Base-by-base conservation (phyloP, 495 filamentous ascomycete genomes). In the Thermothielavioides terrestris region DNA sequence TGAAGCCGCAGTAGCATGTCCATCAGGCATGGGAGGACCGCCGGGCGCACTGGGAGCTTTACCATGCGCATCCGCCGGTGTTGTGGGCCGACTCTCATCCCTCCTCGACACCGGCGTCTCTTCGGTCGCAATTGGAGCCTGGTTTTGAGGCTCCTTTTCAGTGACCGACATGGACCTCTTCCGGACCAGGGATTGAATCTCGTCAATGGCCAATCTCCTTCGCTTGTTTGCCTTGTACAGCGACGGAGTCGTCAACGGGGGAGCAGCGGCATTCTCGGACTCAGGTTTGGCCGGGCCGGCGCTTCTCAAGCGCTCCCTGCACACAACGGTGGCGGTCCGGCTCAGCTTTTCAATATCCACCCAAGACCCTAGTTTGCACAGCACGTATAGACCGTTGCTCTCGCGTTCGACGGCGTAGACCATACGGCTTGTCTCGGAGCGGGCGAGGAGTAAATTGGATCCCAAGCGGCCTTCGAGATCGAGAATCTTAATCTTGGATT, bases 321-420 rank as follows among this genome's bases (percentile, higher is more conserved):
- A 68, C 20, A 67, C 61, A 14, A 69, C 68, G 0, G 67, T 73
- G 27, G 75, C 71, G 6, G 59, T 50, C 27, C 63, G 49, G 49
- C 64, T 61, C 53, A 82, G 57, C 54, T 68, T 60, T 47, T 74
- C 65, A 25, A 80, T 54, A 50, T 76, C 76, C 14, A 89, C 77
- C 79, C 80, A 84, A 3, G 69, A 60, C 1, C 75, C 82, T 42
- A 95, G 69, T 54, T 80, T 83, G 56, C 80, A 89, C 8, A 92
- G 56, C 12, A 80, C 78, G 63, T 86, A 94, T 10, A 88, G 70
- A 0, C 79, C 78, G 38, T 65, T 58, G 41, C 74, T 74, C 23
- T 86, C 83, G n/a, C 77, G 68, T 66, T 95, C 89, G 27, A 94
- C 63, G 12, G 80, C 83, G 62, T 83, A 90, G 5, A 86, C 54